Conservation (phyloP, 1,284 basidiomycete genomes). For the Athelia psychrophila region DNA sequence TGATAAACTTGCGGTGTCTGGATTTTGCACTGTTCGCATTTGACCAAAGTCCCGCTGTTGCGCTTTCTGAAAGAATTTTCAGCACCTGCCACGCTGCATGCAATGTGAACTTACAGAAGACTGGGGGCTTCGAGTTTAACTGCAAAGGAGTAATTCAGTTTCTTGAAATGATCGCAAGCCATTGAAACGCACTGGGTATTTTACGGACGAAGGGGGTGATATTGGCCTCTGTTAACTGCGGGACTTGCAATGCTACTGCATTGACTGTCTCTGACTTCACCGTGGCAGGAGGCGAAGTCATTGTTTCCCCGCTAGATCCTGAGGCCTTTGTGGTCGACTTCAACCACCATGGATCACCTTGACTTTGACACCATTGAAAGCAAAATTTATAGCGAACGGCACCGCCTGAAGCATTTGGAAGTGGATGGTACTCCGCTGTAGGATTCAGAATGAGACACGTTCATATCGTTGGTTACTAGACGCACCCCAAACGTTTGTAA, state of each 20-base stretch:
- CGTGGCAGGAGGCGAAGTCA: constrained; percentile 9
- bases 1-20: constrained; percentile 51
- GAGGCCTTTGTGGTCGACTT: neutral
- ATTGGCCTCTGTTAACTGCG: too few species aligned
- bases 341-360: constrained; percentile 40
- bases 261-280: too few species aligned
- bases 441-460: neutral
- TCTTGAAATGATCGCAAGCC: too few species aligned
- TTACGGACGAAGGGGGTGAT: too few species aligned
- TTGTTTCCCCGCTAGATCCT: neutral
- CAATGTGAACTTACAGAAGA: too few species aligned
- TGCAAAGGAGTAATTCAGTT: too few species aligned
- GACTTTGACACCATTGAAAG: constrained; percentile 75
- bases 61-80: neutral
- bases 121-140: too few species aligned
- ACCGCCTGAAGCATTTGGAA: constrained; percentile 38
- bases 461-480: constrained; percentile 8
- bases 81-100: too few species aligned
- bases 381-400: constrained; percentile 76
- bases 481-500: constrained; percentile 72
- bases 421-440: constrained; percentile 61
- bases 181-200: too few species aligned
- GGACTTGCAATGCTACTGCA: too few species aligned
- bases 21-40: constrained; percentile 33
- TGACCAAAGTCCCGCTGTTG: constrained; percentile 10